Percentiles rank a stretch among this genome's conserved stretches.
Evolutionary conservation across 768 basidiomycete species (phyloP).

Genomic region (Suillus spraguei): DNA sequence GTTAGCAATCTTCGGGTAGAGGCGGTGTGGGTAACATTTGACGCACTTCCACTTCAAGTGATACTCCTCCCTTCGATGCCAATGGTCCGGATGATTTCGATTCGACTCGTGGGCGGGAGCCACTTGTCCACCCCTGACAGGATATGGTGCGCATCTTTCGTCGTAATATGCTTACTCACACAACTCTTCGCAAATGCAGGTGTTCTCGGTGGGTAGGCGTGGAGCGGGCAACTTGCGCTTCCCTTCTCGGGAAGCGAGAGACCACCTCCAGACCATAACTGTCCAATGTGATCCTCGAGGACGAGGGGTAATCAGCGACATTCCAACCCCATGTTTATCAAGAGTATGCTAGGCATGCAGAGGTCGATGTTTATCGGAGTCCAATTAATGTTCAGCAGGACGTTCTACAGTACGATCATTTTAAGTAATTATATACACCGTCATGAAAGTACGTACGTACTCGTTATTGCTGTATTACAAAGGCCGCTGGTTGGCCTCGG

Average conservation of each 20-base stretch:
- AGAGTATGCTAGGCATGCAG: no score
- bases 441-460: no score
- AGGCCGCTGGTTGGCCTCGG: no score
- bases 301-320: no score
- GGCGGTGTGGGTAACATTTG: constrained; percentile 74
- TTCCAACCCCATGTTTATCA: no score
- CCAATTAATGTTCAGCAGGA: no score
- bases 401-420: no score
- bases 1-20: constrained; percentile 60
- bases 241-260: constrained; percentile 57
- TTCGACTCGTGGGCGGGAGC: constrained; percentile 67
- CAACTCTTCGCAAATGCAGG: constrained; percentile 27
- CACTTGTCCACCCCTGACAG: constrained; percentile 36
- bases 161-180: not conserved
- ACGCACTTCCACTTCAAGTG: constrained; percentile 46
- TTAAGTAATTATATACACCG: no score
- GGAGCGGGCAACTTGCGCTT: constrained; percentile 87
- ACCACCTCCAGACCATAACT: constrained; percentile 24
- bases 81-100: constrained; percentile 56
- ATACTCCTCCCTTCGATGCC: constrained; percentile 39
- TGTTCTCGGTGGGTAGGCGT: constrained; percentile 75
- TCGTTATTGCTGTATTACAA: no score
- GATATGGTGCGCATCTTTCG: constrained; percentile 32
- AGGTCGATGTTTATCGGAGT: no score
- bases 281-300: no score